Evolutionary conservation across 2,329 filamentous ascomycete genomes (phyloP), one percentile per base, ranked within the genome.

Genomic region (Ascochyta viciae-villosae): DNA sequence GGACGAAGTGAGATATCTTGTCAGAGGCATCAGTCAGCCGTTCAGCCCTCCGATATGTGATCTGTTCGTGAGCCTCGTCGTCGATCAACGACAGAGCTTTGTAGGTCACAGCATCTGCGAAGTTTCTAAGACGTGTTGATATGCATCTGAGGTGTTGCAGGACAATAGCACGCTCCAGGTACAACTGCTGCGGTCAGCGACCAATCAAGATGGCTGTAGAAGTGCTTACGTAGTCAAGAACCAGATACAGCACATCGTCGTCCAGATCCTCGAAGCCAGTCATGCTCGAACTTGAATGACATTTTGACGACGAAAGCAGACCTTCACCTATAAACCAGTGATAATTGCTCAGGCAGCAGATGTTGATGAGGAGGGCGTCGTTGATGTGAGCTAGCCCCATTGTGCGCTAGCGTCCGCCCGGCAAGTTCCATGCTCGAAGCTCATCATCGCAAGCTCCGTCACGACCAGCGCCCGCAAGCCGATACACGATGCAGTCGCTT

Each of bases 401-500:
- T 33, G 10, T 53, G 48, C 38, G 47, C 57, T 64, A 58, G 60
- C 34, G 35, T 31, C 45, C 37, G 50, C 22, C 8, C 50, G 50
- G 50, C 55, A 54, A 59, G 37, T 51, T 47, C 49, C 57, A 59
- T 50, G 44, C 55, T 62, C 56, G 61, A 69, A 71, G 67, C 70
- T 65, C 67, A 69, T 65, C 67, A 69, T 66, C 46, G 63, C 64
- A 54, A 67, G 60, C 57, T 62, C 51, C 59, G 62, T 55, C 61
- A 70, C 62, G 41, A 47, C 53, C 35, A 56, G 29, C 15, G 42
- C 37, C 65, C 56, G 55, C 61, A 58, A 65, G 55, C 50, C 61
- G 58, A 56, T 56, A 56, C 69, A 68, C 61, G 23, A 82, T 81
- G 79, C 79, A 80, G 70, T 70, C 78, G 62, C 66, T 79, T 59